phyloP scores from a whole-genome alignment of 2,329 filamentous ascomycete genomes.

The Fusarium guadeloupense region DNA sequence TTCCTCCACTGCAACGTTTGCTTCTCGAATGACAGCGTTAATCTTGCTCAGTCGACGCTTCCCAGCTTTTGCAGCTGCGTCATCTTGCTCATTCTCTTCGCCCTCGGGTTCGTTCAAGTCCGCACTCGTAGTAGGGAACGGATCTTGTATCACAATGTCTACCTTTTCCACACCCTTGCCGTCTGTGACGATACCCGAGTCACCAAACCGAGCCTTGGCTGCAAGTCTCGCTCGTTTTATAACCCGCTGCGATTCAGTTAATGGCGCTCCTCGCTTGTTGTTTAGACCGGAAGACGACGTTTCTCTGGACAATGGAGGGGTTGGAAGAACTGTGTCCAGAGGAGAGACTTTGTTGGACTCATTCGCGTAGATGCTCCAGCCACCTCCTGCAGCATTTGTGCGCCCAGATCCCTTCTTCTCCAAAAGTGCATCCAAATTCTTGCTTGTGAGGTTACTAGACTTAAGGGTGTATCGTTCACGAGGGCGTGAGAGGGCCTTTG shows the following conservation, averaged over 20 bases:
- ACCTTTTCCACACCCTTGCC: conserved; percentile 69
- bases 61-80: conserved; percentile 8
- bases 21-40: conserved; percentile 48
- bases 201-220: conserved; percentile 77
- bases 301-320: conserved; percentile 54
- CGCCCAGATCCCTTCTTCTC: conserved; percentile 74
- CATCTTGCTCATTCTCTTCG: conserved; percentile 25
- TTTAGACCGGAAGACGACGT: conserved; percentile 42
- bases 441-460: conserved; percentile 73
- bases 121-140: conserved; percentile 54
- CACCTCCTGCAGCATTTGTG: conserved; percentile 76
- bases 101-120: conserved; percentile 40
- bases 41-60: conserved; percentile 48
- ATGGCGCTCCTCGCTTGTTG: conserved; percentile 42
- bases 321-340: conserved; percentile 61
- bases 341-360: conserved; percentile 65
- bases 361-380: conserved; percentile 81
- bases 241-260: conserved; percentile 46
- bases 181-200: conserved; percentile 63
- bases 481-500: conserved; percentile 81
- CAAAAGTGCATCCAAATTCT: conserved; percentile 75
- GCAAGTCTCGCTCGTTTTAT: conserved; percentile 68
- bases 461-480: conserved; percentile 76
- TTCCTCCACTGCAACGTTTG: conserved; percentile 31
- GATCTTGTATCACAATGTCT: conserved; percentile 68